Percentiles rank a stretch among this genome's conserved stretches.
These are phyloP conservation scores for Melampsora americana DNA, from an alignment of 1,284 basidiomycete species.

Conservation along the genomic window DNA sequence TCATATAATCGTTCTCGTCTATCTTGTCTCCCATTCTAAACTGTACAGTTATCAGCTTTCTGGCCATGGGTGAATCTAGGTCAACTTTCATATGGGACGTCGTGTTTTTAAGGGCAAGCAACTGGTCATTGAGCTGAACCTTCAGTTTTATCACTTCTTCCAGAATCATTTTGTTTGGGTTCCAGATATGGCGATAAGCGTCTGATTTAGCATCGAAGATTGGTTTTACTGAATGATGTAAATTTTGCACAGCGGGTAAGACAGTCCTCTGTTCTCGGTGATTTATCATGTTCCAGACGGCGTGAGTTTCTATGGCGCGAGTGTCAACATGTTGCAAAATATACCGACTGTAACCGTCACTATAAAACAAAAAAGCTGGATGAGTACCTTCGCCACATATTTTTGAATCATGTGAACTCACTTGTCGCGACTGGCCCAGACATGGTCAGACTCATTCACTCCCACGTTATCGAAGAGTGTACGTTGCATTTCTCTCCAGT, in stretches of 20 bases:
- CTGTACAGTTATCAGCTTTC: not conserved
- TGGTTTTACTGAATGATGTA: not conserved
- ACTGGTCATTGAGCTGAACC: not conserved
- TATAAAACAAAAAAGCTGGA: not conserved
- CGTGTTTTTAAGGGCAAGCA: not conserved
- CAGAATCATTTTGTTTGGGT: not conserved
- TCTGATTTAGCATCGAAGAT: not conserved
- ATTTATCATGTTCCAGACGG: not conserved
- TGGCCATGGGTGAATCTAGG: not conserved
- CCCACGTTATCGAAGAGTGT: not conserved
- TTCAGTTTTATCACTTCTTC: not conserved
- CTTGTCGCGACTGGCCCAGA: not conserved
- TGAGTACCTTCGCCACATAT: not conserved
- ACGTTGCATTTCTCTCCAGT: not conserved
- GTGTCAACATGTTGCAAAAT: not conserved
- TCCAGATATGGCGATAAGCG: not conserved
- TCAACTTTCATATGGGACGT: not conserved
- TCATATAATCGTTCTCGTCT: not conserved
- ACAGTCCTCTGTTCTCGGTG: not conserved
- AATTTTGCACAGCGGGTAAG: not conserved
- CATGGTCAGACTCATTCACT: not conserved
- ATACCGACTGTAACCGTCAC: not conserved
- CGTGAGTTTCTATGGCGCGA: no score
- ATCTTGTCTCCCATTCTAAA: not conserved
- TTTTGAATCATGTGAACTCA: not conserved